phyloP scores from a whole-genome alignment of 768 basidiomycete genomes.

The Wakefieldia striispora region DNA sequence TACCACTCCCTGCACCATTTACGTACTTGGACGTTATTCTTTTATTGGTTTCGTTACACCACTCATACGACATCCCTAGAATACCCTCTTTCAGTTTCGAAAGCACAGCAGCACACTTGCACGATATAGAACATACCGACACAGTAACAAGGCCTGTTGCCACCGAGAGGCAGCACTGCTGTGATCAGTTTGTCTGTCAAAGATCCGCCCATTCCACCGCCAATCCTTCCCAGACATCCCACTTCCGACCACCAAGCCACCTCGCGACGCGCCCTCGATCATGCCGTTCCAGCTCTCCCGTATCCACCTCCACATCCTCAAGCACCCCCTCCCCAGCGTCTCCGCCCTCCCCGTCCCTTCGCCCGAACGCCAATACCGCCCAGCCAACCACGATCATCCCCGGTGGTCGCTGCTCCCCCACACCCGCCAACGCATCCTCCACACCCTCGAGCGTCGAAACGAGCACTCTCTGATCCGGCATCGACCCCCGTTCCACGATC shows the following conservation, averaged over 20 bases:
- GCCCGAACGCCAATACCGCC: slow-evolving; percentile 68
- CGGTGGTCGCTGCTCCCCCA: slow-evolving; percentile 87
- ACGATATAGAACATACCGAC: too few species aligned
- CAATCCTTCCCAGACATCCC: slow-evolving; percentile 68
- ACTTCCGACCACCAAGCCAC: slow-evolving; percentile 60
- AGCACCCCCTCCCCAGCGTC: slow-evolving; percentile 63
- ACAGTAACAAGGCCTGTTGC: neutral
- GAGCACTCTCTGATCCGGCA: slow-evolving; percentile 87
- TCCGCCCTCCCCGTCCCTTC: slow-evolving; percentile 41
- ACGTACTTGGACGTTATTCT: too few species aligned
- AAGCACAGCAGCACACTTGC: too few species aligned
- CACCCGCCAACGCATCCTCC: slow-evolving; percentile 62
- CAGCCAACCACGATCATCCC: slow-evolving; percentile 97
- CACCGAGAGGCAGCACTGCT: too few species aligned
- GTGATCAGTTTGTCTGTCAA: slow-evolving; percentile 1
- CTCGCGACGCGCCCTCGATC: slow-evolving; percentile 44
- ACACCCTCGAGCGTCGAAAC: slow-evolving; percentile 75
- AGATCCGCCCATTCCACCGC: slow-evolving; percentile 39
- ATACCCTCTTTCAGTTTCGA: too few species aligned
- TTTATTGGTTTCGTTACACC: too few species aligned
- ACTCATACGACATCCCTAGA: too few species aligned
- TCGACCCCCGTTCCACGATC: slow-evolving; percentile 91
- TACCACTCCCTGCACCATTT: too few species aligned
- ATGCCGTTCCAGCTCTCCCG: slow-evolving; percentile 8
- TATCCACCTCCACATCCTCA: slow-evolving; percentile 47